phyloP scores from a whole-genome alignment of 2,329 filamentous ascomycete genomes.

The Clarireedia monteithiana region DNA sequence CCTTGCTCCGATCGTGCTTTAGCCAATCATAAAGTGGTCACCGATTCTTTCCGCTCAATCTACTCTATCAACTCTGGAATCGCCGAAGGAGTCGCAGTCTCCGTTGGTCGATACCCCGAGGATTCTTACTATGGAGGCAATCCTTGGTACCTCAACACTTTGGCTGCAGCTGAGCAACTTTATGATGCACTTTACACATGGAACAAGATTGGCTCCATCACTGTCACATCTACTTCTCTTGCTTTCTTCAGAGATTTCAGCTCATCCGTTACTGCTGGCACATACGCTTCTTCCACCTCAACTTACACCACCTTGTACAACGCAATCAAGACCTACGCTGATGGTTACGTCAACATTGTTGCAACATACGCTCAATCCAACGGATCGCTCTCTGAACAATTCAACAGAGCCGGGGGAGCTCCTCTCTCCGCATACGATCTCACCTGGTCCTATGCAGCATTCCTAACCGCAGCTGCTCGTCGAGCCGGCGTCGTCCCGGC shows the following conservation, averaged over 20 bases:
- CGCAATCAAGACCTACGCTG: slow-evolving; percentile 56
- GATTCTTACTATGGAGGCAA: slow-evolving; percentile 73
- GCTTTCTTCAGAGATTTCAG: slow-evolving; percentile 64
- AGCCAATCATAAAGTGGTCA: slow-evolving; percentile 68
- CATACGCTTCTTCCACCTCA: slow-evolving; percentile 50
- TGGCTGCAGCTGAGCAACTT: slow-evolving; percentile 72
- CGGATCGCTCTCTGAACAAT: slow-evolving; percentile 64
- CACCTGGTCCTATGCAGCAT: slow-evolving; percentile 67
- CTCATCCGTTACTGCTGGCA: slow-evolving; percentile 50
- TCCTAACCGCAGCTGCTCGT: slow-evolving; percentile 54
- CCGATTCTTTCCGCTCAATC: slow-evolving; percentile 65
- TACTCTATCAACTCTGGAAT: slow-evolving; percentile 65
- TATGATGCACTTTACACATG: slow-evolving; percentile 71
- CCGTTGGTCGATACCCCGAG: slow-evolving; percentile 61
- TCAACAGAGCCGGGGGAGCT: slow-evolving; percentile 41
- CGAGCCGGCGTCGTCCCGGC: slow-evolving; percentile 47
- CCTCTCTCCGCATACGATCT: slow-evolving; percentile 59
- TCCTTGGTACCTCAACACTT: slow-evolving; percentile 72
- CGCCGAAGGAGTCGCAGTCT: slow-evolving; percentile 48
- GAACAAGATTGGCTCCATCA: slow-evolving; percentile 54
- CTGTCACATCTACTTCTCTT: slow-evolving; percentile 56
- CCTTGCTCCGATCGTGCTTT: slow-evolving; percentile 50
- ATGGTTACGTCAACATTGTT: slow-evolving; percentile 44
- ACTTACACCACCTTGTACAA: slow-evolving; percentile 56
- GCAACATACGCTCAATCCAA: slow-evolving; percentile 44